Conservation (phyloP, 2,329 filamentous ascomycete genomes). For the Macrophomina phaseolina region DNA sequence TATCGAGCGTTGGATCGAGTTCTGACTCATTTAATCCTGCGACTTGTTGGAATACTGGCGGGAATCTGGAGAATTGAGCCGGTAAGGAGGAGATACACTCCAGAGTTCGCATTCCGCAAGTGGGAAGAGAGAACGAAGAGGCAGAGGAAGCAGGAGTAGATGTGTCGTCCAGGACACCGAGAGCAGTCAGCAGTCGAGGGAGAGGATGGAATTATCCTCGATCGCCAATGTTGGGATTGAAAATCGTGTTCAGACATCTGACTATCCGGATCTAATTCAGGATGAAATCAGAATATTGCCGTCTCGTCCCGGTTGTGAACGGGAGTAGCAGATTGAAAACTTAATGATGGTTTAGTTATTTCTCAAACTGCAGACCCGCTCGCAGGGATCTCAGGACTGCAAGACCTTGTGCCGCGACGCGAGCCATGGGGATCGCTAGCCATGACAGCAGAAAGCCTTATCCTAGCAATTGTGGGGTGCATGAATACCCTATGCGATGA, state of each 20-base stretch:
- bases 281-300: no score
- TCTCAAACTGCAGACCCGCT: no score
- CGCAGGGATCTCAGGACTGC: no score
- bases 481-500: background rate
- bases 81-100: constrained; percentile 4
- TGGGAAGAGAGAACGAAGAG: background rate
- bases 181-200: background rate
- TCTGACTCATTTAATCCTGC: background rate
- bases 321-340: no score
- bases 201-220: background rate
- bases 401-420: background rate
- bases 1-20: background rate
- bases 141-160: background rate
- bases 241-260: no score
- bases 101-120: background rate
- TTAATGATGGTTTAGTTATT: no score
- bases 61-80: background rate
- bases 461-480: background rate
- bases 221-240: no score
- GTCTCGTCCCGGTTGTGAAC: no score
- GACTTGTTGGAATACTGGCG: background rate
- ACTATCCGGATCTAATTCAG: no score
- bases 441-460: background rate
- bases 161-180: no score
- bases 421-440: background rate